Evolutionary conservation across 2,329 filamentous ascomycete species (phyloP).

Genomic region (Fusarium goolgardi): DNA sequence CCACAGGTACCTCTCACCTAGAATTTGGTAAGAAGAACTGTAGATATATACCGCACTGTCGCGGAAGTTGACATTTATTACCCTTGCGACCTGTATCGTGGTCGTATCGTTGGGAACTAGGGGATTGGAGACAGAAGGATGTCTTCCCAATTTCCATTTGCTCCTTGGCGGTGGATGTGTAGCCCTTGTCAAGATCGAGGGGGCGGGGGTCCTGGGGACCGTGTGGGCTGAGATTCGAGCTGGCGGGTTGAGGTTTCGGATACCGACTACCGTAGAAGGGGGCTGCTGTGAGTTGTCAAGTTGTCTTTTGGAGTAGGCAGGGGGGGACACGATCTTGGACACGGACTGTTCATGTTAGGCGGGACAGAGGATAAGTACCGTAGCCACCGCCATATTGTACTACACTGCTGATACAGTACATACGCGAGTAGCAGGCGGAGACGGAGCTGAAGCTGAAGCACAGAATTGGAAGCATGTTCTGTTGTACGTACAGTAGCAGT

Average conservation of each 20-base stretch:
- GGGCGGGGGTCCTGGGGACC: conserved; percentile 27
- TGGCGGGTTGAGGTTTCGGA: conserved; percentile 41
- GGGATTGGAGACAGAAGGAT: conserved; percentile 20
- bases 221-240: conserved; percentile 49
- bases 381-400: background rate
- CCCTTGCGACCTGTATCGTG: too few species aligned
- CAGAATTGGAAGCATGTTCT: conserved; percentile 23
- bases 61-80: too few species aligned
- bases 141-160: conserved; percentile 28
- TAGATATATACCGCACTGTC: too few species aligned
- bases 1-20: too few species aligned
- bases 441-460: conserved; percentile 25
- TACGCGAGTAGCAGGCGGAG: conserved; percentile 14
- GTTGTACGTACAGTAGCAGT: background rate
- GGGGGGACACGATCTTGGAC: conserved; percentile 30
- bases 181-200: conserved; percentile 44
- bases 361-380: background rate
- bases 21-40: too few species aligned
- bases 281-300: background rate
- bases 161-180: conserved; percentile 22
- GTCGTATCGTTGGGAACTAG: conserved; percentile 6
- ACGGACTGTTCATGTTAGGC: conserved; percentile 8
- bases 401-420: conserved; percentile 6
- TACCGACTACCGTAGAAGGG: conserved; percentile 40
- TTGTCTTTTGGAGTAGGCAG: conserved; percentile 4